phyloP scores from a whole-genome alignment of 108 stramenopile genomes.

The Schizochytrium sp. region DNA sequence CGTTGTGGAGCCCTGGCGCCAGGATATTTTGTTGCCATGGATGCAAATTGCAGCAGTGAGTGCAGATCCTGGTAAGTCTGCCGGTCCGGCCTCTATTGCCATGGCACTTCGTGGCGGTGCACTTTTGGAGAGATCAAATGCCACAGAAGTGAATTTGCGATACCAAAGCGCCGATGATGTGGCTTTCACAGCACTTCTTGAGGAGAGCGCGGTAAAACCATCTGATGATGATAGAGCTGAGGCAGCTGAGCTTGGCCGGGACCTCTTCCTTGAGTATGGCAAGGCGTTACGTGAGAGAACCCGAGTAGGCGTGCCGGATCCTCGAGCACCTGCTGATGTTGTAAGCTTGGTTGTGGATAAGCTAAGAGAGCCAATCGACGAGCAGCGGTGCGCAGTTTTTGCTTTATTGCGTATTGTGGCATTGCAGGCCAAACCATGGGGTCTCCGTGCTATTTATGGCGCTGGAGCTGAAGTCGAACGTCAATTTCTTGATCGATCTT shows the following conservation, averaged over 20 bases:
- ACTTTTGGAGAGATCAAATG: not conserved
- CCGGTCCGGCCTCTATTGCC: conserved; percentile 11
- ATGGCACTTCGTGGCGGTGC: conserved; percentile 42
- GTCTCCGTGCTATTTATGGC: conserved; percentile 25
- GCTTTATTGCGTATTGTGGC: conserved; percentile 52
- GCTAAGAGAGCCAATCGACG: conserved; percentile 37
- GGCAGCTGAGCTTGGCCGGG: not conserved
- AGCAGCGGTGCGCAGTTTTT: conserved; percentile 34
- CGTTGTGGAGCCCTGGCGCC: not conserved
- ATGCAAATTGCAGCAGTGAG: conserved; percentile 24
- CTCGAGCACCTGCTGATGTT: not conserved
- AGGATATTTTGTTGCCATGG: not conserved
- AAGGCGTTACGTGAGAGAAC: not conserved
- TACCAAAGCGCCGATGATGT: conserved; percentile 44
- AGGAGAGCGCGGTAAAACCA: not conserved
- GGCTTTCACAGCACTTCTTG: conserved; percentile 24
- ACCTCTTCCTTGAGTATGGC: conserved; percentile 30
- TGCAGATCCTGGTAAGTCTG: conserved; percentile 25
- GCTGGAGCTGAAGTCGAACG: conserved; percentile 33
- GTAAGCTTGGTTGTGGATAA: conserved; percentile 26
- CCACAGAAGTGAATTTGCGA: not conserved
- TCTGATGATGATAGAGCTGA: not conserved
- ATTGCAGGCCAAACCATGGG: conserved; percentile 6
- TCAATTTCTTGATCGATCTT: conserved; percentile 12
- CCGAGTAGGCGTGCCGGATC: not conserved